Conservation (phyloP, 345 rosid genomes). For the Gossypium ekmanianum region DNA sequence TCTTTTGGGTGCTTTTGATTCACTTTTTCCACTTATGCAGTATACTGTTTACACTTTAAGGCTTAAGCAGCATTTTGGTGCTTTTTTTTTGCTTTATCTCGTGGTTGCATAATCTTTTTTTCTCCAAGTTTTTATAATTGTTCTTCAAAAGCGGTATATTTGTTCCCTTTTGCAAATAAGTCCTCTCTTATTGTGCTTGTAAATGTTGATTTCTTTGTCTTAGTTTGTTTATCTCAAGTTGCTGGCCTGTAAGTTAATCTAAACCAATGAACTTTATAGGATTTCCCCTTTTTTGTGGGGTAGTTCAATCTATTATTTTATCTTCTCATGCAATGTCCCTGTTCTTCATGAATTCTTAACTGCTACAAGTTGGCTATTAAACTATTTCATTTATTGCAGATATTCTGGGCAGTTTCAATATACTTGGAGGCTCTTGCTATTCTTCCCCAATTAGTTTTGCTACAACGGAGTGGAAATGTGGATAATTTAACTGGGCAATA, state of each 20-base stretch:
- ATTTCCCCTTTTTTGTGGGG: too few relatives aligned
- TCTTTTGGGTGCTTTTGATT: neutral
- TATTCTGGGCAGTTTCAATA: slow-evolving; percentile 87
- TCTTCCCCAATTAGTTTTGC: slow-evolving; percentile 85
- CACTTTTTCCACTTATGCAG: neutral
- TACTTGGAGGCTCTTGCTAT: slow-evolving; percentile 97
- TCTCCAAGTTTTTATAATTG: neutral
- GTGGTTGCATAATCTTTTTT: neutral
- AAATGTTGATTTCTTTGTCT: neutral
- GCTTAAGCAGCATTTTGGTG: neutral
- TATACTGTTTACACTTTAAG: neutral
- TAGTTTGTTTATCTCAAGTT: neutral
- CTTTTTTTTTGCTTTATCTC: neutral
- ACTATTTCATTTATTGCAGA: slow-evolving; percentile 27
- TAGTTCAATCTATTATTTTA: neutral
- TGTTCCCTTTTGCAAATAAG: neutral
- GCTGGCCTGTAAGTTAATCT: neutral
- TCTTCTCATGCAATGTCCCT: neutral
- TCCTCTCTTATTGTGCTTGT: neutral
- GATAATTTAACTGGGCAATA: slow-evolving; percentile 96
- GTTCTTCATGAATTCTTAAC: neutral
- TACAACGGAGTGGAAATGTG: slow-evolving; percentile 91
- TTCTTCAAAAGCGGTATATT: neutral
- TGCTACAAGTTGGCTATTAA: neutral
- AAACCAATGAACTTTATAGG: neutral